Evolutionary conservation across 139 green algal genomes (phyloP), one percentile per base, ranked within the genome.

Genomic region (Tetradesmus lagerheimii): DNA sequence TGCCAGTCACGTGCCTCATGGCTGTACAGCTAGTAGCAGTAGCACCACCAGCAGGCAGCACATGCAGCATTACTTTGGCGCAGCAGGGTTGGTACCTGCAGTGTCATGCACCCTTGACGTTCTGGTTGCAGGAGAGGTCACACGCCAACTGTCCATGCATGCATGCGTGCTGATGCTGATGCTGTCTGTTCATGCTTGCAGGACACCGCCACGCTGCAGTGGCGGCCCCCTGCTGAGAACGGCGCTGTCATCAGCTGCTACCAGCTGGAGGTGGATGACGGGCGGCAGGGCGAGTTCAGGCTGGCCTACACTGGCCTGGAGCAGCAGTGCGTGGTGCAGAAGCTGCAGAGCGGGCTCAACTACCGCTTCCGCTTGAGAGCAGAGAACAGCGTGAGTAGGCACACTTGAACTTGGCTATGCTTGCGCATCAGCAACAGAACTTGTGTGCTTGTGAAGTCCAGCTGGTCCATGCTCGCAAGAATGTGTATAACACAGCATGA

Each of bases 331-430:
- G 43, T 37, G 18, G 87, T 87, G 38, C 23, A 67, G 53, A n/a
- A 79, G 50, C 43, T 87, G 37, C 93, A 88, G 45, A 93, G 85
- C 20, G 95, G 95, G 6, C 53, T 93, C 50, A 38, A 43, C 1
- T 97, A 97, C 86, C 91, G 91, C 38, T 97, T 97, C 92, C 88
- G 95, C 1, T 71, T 98, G 11, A 88, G 82, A 8, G 95, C 95
- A 1, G 93, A 97, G 15, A 98, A 97, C 85, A 91, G 94, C 45
- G 95, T 96, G 76, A 90, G 92, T 90, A 31, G 20, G 20, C 20
- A 9, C 57, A 71, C 57, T 71, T 20, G 23, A 11, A 27, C 18
- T 20, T n/a, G 8, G 57, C 23, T 11, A 31, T 23, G 16, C 50
- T 64, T 64, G 50, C 25, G 57, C 57, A 71, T 71, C 20, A 12